Conservation (phyloP, 306 rosid genomes). For the Astragalus membranaceus region DNA sequence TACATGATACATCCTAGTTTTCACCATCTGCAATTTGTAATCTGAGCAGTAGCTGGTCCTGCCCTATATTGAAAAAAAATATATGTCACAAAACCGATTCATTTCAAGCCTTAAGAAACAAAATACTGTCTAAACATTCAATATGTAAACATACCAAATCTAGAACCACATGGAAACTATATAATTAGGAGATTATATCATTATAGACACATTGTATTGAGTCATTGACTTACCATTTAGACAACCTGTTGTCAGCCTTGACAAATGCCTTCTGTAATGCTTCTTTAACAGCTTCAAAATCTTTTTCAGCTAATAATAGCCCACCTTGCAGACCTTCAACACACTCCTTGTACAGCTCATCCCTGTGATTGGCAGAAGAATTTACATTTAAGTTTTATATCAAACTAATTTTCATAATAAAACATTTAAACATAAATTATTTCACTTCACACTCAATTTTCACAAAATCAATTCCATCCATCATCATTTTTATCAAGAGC, state of each 20-base stretch:
- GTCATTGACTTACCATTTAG: conserved; percentile 57
- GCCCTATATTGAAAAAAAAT: too few species aligned
- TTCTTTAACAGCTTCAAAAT: conserved; percentile 50
- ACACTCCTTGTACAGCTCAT: conserved; percentile 90
- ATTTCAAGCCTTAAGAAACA: too few species aligned
- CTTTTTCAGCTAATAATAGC: conserved; percentile 47
- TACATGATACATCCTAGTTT: too few species aligned
- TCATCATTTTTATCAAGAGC: neutral
- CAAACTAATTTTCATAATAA: neutral
- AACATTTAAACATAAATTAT: neutral
- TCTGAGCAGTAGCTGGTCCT: too few species aligned
- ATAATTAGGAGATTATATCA: too few species aligned
- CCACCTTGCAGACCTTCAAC: conserved; percentile 75
- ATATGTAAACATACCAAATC: too few species aligned
- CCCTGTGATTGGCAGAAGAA: conserved; percentile 35
- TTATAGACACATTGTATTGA: neutral
- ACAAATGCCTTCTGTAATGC: conserved; percentile 69
- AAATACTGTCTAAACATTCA: too few species aligned
- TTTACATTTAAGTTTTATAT: neutral
- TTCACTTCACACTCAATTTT: too few species aligned
- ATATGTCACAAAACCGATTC: too few species aligned
- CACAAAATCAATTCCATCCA: too few species aligned
- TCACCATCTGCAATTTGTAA: too few species aligned
- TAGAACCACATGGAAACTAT: too few species aligned
- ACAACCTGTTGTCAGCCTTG: conserved; percentile 54